Percentiles rank a stretch among this genome's conserved stretches.
Evolutionary conservation across 495 filamentous ascomycete genomes (phyloP).

Genomic region (Daldinia decipiens): DNA sequence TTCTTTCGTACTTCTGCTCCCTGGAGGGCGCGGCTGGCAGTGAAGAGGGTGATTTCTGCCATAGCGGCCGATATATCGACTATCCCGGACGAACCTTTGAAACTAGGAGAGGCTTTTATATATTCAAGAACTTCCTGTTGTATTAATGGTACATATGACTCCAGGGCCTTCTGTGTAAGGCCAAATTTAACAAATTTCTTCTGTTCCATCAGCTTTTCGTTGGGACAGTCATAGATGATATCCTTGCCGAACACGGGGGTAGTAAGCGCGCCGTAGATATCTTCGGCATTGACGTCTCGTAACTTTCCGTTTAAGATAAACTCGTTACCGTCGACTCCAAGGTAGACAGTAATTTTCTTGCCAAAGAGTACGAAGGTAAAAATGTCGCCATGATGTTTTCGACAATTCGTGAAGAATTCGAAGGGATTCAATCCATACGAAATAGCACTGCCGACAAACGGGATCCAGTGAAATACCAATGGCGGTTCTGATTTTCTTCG

Average conservation of each 20-base stretch:
- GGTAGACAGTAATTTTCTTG: neutral
- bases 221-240: neutral
- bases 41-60: constrained; percentile 2
- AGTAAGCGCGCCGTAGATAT: constrained; percentile 1
- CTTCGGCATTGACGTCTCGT: constrained; percentile 1
- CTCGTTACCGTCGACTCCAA: neutral
- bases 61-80: neutral
- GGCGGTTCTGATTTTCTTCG: neutral
- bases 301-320: neutral
- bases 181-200: constrained; percentile 1
- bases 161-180: neutral
- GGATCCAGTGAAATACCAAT: neutral
- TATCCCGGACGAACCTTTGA: neutral
- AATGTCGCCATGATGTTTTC: neutral
- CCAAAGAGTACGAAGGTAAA: constrained; percentile 1
- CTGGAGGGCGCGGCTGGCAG: neutral
- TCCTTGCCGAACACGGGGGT: neutral
- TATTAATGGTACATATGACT: neutral
- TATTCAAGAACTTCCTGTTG: neutral
- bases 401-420: constrained; percentile 1
- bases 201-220: constrained; percentile 1
- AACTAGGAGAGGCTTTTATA: neutral
- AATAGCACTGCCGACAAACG: neutral
- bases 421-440: neutral
- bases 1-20: constrained; percentile 5